Base-by-base conservation (phyloP, 2,329 filamentous ascomycete genomes). In the Ambrosiella beaveri region DNA sequence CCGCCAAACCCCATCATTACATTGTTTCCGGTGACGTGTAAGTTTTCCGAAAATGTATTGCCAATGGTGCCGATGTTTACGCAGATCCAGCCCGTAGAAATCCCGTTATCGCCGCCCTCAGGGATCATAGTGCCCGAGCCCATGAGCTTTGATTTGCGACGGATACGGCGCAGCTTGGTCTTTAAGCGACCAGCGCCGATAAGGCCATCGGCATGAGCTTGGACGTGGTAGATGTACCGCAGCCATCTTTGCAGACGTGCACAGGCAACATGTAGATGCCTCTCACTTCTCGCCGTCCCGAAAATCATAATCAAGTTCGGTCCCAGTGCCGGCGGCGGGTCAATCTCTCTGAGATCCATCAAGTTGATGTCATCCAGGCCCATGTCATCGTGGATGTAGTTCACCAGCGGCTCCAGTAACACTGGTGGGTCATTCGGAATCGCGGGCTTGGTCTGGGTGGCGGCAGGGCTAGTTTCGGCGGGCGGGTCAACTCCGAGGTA, bases 11-110 rank as follows among this genome's bases (percentile, higher is more conserved):
- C 91, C 39, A 88, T 82, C 59, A 90, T 81, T 7, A 78, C 74
- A 12, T 80, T 75, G 11, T 71, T 70, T 13, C 73, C 71, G 17
- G 75, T 73, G 41, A 75, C 66, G 35, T 73, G 69, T 9, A 70
- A 67, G 12, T 70, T 66, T 61, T 79, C 75, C 7, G 67, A 65
- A 13, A 67, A 65, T n/a, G 75, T 73, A 19, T 78, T 77, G 49
- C 84, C 79, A 0, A 88, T 76, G 13, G 79, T 79, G 3, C 87
- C 88, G 8, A 93, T 78, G 67, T 95, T 94, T 61, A 97, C 86
- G 69, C 93, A 98, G 17, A 98, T 85, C 93, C 93, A 98, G 8
- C 89, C 90, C 0, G 91, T 96, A 11, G 85, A 84, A 56, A 95
- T 86, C 1, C 90, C 91, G 66, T 96, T 88, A 64, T 95, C 90